Base-by-base conservation (phyloP, 352 stramenopile species). In the Phytophthora brassicae region DNA sequence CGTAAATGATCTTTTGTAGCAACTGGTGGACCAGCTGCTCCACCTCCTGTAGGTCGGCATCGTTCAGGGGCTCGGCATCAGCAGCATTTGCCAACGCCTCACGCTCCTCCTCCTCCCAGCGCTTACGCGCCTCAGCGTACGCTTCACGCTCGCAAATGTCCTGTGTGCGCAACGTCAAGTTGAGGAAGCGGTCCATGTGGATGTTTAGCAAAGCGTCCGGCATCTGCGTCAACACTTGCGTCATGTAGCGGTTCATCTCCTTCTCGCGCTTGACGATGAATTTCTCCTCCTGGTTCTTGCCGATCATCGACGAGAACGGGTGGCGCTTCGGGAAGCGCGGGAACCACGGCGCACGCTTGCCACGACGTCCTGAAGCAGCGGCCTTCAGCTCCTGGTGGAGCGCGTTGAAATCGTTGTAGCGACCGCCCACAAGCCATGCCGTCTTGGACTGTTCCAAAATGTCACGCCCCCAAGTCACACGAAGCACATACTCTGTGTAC, bases 201-300 rank as follows among this genome's bases (percentile, higher is more conserved):
- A 94, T 82, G 72, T 96, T 96, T 26, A 91, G 66, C 39, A 96
- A 68, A 35, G 87, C 87, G 44, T 96, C 87, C 2, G 87, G 87
- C 87, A 96, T 96, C 70, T 96, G 87, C 42, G 87, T 96, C 33
- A 96, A 68, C 74, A 96, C 87, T 58, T 96, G 87, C 45, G 87
- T 96, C 78, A 96, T 89, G 81, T 96, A 96, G 35, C 87, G 87
- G 70, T 96, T 96, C 59, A 96, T 81, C 57, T 96, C 87, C 66
- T 96, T 96, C 68, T 96, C 87, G 46, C 87, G 84, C 70, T 90
- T 94, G 75, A 92, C 92, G 60, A 96, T 92, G 61, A 96, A 96
- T 68, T 96, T 94, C 56, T 96, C 87, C 58, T 96, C 77, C 60
- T 93, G 84, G 69, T 96, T 96, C 79, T 96, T 96, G 62, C 87